Evolutionary conservation across 1,284 basidiomycete genomes (phyloP), one percentile per base, ranked within the genome.

Genomic region (Waitea zeae): DNA sequence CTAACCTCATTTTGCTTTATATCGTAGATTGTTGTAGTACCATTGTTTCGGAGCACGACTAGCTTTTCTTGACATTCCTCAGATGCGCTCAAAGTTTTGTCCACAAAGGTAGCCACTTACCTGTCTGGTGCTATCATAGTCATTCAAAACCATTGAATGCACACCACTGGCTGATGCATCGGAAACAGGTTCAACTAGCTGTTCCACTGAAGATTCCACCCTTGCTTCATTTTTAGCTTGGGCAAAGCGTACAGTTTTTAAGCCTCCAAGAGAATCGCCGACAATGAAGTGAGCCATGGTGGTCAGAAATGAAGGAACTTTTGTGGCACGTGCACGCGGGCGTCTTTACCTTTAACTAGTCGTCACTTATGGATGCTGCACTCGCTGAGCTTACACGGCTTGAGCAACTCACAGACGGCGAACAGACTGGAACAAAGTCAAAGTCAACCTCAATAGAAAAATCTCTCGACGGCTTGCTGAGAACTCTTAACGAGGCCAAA

Each of bases 381-480:
- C 53, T 80, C 41, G 84, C 79, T 50, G 81, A 86, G 48, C 62
- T 86, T 12, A 62, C 62, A 24, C 83, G 70, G 53, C 66, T 84
- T 33, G 75, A 80, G 50, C 66, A 68, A 41, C 55, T 76, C 26
- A 66, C 69, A 1, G 59, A 65, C 12, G 46, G 48, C 24, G 46
- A 53, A 3, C 45, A 50, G 12, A 42, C 50, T 38, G 51, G 39
- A 58, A 6, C 14, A 7, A 67, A 61, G 44, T 62, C 62, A 13
- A 81, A 75, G 51, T 50, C 57, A 0, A 59, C 64, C 4, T 66
- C 77, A 1, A 62, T 78, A 28, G 53, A 61, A 12, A 68, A 71
- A 22, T 74, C 82, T 3, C 59, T 90, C 14, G 75, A 83, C 44
- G 59, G 68, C 13, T 59, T 90, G 9, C 62, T 89, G 13, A 57